These are phyloP conservation scores for Yamadazyma phyllophila DNA, from an alignment of 805 yeast genomes.

Conservation along the genomic window DNA sequence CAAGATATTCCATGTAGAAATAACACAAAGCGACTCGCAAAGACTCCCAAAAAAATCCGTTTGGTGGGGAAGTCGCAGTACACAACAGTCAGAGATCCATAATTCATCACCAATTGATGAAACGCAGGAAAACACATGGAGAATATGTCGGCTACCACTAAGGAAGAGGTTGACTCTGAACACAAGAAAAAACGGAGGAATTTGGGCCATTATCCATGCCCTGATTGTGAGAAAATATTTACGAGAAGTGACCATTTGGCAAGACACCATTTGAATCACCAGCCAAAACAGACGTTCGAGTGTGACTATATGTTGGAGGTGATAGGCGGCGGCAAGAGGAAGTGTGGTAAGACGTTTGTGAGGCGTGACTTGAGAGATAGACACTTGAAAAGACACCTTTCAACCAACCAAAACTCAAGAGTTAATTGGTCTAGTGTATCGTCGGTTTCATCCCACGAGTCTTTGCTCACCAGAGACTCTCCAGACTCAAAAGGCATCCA, in stretches of 20 bases:
- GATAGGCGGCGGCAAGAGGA: conserved; percentile 33
- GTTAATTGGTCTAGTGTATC: conserved; percentile 14
- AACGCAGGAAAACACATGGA: conserved; percentile 7
- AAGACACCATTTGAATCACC: conserved; percentile 62
- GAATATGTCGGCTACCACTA: conserved; percentile 3
- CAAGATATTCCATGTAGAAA: no score
- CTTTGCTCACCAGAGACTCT: background rate
- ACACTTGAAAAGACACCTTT: conserved; percentile 31
- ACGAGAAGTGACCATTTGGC: conserved; percentile 63
- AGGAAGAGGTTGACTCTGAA: background rate
- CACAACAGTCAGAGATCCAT: background rate
- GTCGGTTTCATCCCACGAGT: conserved; percentile 6
- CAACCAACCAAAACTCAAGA: conserved; percentile 7
- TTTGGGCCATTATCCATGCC: conserved; percentile 32
- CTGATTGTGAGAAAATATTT: conserved; percentile 54
- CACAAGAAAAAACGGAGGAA: conserved; percentile 14
- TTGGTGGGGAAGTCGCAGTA: conserved; percentile 6
- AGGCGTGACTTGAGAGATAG: conserved; percentile 53
- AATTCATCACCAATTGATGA: background rate
- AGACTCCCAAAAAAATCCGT: background rate
- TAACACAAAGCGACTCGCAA: background rate
- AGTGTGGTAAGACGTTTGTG: conserved; percentile 61
- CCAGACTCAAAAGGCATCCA: background rate
- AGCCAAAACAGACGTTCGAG: conserved; percentile 49
- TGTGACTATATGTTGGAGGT: conserved; percentile 53